These are phyloP conservation scores for Apostasia ramifera DNA, from an alignment of 106 monocot species.

Conservation along the genomic window DNA sequence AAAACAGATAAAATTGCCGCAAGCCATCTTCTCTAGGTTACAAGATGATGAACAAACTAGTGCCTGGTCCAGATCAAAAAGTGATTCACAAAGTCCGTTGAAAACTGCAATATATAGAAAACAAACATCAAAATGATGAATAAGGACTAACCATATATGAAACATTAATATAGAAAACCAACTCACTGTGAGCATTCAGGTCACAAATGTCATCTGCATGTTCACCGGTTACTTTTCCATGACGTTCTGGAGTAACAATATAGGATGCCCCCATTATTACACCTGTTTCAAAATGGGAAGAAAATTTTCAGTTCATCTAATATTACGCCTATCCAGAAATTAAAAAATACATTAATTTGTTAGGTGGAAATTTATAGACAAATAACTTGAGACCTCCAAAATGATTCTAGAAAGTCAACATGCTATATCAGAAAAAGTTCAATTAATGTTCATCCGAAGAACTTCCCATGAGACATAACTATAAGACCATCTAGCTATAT, in stretches of 20 bases:
- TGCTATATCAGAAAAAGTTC: too few species aligned
- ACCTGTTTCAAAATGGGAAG: slow-evolving; percentile 25
- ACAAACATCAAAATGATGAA: slow-evolving; percentile 7
- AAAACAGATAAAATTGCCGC: slow-evolving; percentile 48
- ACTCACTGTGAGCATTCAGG: slow-evolving; percentile 56
- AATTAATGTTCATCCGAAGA: too few species aligned
- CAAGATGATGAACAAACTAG: slow-evolving; percentile 72
- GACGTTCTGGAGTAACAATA: slow-evolving; percentile 41
- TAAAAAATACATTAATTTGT: background rate
- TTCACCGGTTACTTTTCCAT: slow-evolving; percentile 36
- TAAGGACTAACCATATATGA: background rate
- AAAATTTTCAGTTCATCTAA: background rate
- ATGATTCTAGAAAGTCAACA: too few species aligned
- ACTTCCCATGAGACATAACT: too few species aligned
- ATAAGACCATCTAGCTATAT: too few species aligned
- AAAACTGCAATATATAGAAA: slow-evolving; percentile 47
- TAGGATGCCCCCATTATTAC: slow-evolving; percentile 55
- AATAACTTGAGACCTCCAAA: too few species aligned
- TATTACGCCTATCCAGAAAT: background rate
- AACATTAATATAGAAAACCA: background rate
- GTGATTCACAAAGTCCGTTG: slow-evolving; percentile 54
- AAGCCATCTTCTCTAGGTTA: slow-evolving; percentile 64
- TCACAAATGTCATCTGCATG: slow-evolving; percentile 41
- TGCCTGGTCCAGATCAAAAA: slow-evolving; percentile 66
- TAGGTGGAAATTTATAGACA: too few species aligned